phyloP scores from a whole-genome alignment of 192 early-diverging fungal species.

The Phycomyces nitens region DNA sequence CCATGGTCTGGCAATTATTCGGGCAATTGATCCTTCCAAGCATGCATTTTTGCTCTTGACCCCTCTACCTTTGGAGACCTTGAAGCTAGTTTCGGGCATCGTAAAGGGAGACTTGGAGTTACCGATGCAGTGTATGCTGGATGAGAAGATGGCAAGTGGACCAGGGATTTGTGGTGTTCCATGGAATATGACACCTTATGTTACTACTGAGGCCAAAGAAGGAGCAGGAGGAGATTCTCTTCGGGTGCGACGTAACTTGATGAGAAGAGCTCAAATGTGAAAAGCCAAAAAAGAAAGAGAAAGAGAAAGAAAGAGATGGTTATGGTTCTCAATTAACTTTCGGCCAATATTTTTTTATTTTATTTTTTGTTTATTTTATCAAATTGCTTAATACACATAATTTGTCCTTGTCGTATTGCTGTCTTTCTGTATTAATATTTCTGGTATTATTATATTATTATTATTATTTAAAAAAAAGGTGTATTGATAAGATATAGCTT shows the following conservation, averaged over 20 bases:
- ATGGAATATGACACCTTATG: slow-evolving; percentile 51
- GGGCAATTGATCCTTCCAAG: slow-evolving; percentile 57
- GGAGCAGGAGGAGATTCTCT: slow-evolving; percentile 29
- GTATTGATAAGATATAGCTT: too few species aligned
- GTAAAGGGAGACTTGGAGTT: slow-evolving; percentile 55
- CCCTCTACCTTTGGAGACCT: slow-evolving; percentile 30
- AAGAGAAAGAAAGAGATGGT: not conserved
- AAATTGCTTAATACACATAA: slow-evolving; percentile 18
- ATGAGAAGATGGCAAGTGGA: slow-evolving; percentile 27
- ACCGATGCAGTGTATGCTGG: slow-evolving; percentile 44
- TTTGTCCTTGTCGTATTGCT: not conserved
- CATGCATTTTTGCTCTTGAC: slow-evolving; percentile 59
- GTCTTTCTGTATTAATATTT: too few species aligned
- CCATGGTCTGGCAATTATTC: slow-evolving; percentile 59
- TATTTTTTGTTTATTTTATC: too few species aligned
- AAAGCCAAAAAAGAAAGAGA: slow-evolving; percentile 14
- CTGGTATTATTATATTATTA: not conserved
- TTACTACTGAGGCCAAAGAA: slow-evolving; percentile 37
- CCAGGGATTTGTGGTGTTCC: slow-evolving; percentile 42
- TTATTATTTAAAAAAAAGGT: too few species aligned
- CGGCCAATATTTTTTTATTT: not conserved
- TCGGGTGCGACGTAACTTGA: slow-evolving; percentile 28
- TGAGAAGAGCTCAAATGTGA: slow-evolving; percentile 21
- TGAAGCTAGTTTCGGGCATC: slow-evolving; percentile 40
- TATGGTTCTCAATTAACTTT: slow-evolving; percentile 8